A percentile compares a stretch with the other conserved stretches of the same genome.
Evolutionary conservation across 306 rosid genomes (phyloP).

Genomic region (Senna tora): DNA sequence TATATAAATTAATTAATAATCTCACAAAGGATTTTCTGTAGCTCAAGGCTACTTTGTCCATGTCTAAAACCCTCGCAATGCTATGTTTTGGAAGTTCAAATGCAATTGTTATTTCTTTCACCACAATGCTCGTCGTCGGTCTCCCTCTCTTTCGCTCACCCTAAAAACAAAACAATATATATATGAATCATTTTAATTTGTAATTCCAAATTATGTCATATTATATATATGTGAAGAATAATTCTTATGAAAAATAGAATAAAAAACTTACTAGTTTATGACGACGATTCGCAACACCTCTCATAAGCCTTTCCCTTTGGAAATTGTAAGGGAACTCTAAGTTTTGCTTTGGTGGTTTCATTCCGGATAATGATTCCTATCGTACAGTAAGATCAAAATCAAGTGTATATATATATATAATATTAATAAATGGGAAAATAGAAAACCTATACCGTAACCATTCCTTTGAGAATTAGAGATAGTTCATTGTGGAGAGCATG

Average conservation of each 20-base stretch:
- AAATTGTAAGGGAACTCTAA: not conserved
- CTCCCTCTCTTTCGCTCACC: not conserved
- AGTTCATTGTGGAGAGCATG: not conserved
- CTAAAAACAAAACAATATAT: not conserved
- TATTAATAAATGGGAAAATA: not conserved
- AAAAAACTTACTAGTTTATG: not conserved
- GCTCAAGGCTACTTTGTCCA: constrained; percentile 16
- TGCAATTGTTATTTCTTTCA: not conserved
- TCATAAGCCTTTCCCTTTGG: not conserved
- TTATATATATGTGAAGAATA: no score
- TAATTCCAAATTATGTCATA: no score
- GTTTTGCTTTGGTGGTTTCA: not conserved
- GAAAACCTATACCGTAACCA: not conserved
- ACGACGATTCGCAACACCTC: not conserved
- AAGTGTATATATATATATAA: not conserved
- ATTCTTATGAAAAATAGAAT: not conserved
- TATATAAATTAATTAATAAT: no score
- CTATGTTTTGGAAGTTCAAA: constrained; percentile 16
- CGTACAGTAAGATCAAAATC: no score
- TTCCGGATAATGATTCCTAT: not conserved
- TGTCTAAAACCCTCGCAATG: constrained; percentile 3
- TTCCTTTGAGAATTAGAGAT: not conserved
- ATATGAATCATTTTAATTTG: not conserved
- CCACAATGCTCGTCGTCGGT: not conserved
- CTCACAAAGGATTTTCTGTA: not conserved